Conservation (phyloP, 139 green algal species). For the Closterium sp. region DNA sequence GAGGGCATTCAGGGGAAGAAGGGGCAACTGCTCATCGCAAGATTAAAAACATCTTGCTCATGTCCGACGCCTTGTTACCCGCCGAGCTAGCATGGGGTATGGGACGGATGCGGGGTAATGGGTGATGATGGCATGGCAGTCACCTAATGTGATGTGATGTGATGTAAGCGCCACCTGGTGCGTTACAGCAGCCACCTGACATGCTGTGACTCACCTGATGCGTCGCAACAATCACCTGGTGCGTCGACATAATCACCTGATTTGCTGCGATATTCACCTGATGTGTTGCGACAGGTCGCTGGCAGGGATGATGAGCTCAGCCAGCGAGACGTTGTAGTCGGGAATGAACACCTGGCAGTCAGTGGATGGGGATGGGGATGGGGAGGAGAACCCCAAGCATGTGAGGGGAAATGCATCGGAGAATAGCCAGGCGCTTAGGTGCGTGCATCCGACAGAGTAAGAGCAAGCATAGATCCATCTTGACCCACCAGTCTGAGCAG, state of each 20-base stretch:
- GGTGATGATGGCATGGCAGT: too few species aligned
- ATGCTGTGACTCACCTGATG: background rate
- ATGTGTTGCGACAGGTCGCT: conserved; percentile 83
- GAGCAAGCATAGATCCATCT: background rate
- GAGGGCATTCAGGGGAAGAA: too few species aligned
- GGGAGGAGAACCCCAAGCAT: too few species aligned
- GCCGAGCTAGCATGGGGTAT: conserved; percentile 58
- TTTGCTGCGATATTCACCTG: conserved; percentile 25
- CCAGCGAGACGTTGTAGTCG: conserved; percentile 71
- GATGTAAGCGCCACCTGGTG: background rate
- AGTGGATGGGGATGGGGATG: too few species aligned
- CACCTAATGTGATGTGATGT: too few species aligned
- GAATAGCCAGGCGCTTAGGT: too few species aligned
- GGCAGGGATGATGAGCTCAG: conserved; percentile 77
- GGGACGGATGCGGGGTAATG: background rate
- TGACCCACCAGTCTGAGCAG: background rate
- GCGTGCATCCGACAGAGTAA: too few species aligned
- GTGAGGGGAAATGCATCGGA: too few species aligned
- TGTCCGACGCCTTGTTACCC: conserved; percentile 89
- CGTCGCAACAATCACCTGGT: too few species aligned
- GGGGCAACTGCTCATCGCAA: too few species aligned
- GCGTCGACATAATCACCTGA: too few species aligned
- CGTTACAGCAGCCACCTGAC: background rate
- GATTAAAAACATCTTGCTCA: conserved; percentile 99
- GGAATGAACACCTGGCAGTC: conserved; percentile 67